Conservation (phyloP, 768 basidiomycete genomes). For the Phylloporus arenicola region DNA sequence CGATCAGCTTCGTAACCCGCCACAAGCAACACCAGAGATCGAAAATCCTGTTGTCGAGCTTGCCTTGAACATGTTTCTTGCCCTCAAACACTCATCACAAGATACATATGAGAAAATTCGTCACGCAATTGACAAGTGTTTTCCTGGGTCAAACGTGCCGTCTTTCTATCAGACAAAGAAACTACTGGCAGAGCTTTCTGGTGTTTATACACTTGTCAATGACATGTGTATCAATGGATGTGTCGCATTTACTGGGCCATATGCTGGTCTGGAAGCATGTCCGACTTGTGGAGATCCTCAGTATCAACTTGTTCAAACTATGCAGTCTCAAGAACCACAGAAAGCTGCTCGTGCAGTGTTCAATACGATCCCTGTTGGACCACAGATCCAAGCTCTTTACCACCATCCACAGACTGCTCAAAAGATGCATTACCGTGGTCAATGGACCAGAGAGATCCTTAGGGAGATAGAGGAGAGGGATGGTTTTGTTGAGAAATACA, state of each 20-base stretch:
- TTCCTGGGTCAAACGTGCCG: not conserved
- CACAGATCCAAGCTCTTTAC: not conserved
- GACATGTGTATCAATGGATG: not conserved
- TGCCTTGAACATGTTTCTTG: no score
- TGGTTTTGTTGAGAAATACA: not conserved
- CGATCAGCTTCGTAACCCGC: not conserved
- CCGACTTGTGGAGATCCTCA: not conserved
- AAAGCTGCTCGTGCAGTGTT: not conserved
- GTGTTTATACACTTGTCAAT: not conserved
- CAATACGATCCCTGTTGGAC: not conserved
- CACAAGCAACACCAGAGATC: not conserved
- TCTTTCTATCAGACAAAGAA: not conserved
- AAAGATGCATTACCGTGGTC: not conserved
- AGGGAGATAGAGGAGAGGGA: not conserved
- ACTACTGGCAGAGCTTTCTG: not conserved
- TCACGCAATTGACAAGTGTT: not conserved
- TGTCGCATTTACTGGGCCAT: not conserved
- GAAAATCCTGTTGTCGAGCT: no score
- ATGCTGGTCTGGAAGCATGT: not conserved
- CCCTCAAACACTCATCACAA: not conserved
- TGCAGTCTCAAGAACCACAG: not conserved
- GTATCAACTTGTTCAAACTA: not conserved
- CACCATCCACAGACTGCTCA: not conserved
- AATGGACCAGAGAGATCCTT: not conserved
- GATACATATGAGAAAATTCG: not conserved